Base-by-base conservation (phyloP, 768 basidiomycete genomes). In the Lepiota venenata region DNA sequence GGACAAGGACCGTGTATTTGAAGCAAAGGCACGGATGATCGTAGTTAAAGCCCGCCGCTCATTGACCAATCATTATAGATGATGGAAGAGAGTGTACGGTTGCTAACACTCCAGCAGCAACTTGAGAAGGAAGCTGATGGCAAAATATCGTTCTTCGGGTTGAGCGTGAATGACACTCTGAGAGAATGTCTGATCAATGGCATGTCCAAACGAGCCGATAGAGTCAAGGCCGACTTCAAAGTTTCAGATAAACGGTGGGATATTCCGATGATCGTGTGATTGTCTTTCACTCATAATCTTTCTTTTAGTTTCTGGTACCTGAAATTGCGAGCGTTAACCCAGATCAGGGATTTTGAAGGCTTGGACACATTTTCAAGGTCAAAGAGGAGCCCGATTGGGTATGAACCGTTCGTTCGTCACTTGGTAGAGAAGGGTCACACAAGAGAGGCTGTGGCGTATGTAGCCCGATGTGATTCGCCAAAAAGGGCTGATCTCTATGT, bases 381-480 rank as follows among this genome's bases (percentile, higher is more conserved):
- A 35, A 94, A 83, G 69, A 82, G 92, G 60, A 93, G 89, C 67
- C 95, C 96, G 3, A 98, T 98, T 55, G 96, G 97, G 1, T 98
- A 96, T 64, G 95, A 98, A 64, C 80, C 88, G 0, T 93, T 93
- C 65, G 93, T 94, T 21, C 82, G 77, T 36, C 84, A 91, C 60
- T 78, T 97, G 36, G 80, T 91, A 25, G 77, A 83, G 47, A 82
- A 84, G 37, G 91, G 91, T 0, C 84, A 87, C 66, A 62, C 69
- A 22, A 90, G 82, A 63, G 89, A 96, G 64, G 97, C 92, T 2
- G 73, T 83, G 0, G 54, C 72, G 3, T 98, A 88, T 64, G 90
- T 98, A 18, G 69, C 85, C 2, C 83, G 85, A 25, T 98, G 96
- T 63, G 97, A 98, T 65, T 77, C 84, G 0, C 85, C 83, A 21